phyloP scores from a whole-genome alignment of 2,329 filamentous ascomycete genomes.

The Canariomyces notabilis region DNA sequence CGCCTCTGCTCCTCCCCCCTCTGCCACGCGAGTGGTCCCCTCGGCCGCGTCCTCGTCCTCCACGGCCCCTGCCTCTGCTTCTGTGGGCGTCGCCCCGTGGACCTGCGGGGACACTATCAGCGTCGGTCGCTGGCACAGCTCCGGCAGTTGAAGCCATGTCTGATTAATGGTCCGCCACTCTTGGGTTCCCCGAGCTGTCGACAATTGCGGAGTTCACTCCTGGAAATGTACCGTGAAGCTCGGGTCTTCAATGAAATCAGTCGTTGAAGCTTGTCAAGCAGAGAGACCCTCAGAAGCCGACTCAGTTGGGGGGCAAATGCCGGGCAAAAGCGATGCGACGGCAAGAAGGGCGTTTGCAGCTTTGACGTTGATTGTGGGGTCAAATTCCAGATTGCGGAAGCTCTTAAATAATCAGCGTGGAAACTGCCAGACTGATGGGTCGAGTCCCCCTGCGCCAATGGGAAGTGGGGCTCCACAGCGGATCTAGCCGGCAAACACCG shows the following conservation, averaged over 20 bases:
- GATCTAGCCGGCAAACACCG: constrained; percentile 11
- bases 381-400: constrained; percentile 4
- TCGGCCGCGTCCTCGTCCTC: constrained; percentile 34
- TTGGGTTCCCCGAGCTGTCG: not conserved
- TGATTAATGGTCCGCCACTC: not conserved
- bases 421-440: constrained; percentile 13
- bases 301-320: not conserved
- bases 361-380: constrained; percentile 20
- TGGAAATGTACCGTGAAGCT: not conserved
- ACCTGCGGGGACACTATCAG: constrained; percentile 1
- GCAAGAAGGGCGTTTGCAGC: not conserved
- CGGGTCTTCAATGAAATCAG: not conserved
- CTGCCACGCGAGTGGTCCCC: constrained; percentile 29
- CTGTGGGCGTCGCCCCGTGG: constrained; percentile 31
- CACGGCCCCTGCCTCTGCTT: constrained; percentile 39
- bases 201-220: constrained; percentile 9
- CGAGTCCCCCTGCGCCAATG: not conserved
- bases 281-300: not conserved
- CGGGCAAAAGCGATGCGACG: not conserved
- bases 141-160: constrained; percentile 16
- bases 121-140: constrained; percentile 6
- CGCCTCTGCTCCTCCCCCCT: constrained; percentile 33
- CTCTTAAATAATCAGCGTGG: constrained; percentile 14
- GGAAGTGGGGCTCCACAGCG: constrained; percentile 2
- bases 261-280: not conserved